A percentile compares a stretch with the other conserved stretches of the same genome.
phyloP scores from a whole-genome alignment of 345 rosid species.

The thale cress (Arabidopsis thaliana) region TAIR10.1 NC_003071.7:18559501-18560000 shows the following conservation, averaged over 20 bases:
- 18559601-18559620: conserved; percentile 35
- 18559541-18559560: conserved; percentile 74
- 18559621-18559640: conserved; percentile 15
- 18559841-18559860: conserved; percentile 89
- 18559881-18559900: conserved; percentile 66
- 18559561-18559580: conserved; percentile 72
- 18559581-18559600: conserved; percentile 51
- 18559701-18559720: conserved; percentile 27
- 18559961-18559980: background rate
- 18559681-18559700: conserved; percentile 79
- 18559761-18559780: conserved; percentile 10
- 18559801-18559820: background rate
- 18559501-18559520: conserved; percentile 75
- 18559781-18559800: background rate
- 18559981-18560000: too few relatives aligned
- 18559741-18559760: conserved; percentile 45
- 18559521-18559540: conserved; percentile 97
- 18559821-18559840: conserved; percentile 89
- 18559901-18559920: conserved; percentile 95
- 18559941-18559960: conserved; percentile 74
- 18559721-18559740: conserved; percentile 25
- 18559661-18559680: conserved; percentile 67
- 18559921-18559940: conserved; percentile 81
- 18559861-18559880: conserved; percentile 67
- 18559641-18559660: conserved; percentile 47